Evolutionary conservation across 306 rosid genomes (phyloP), one percentile per base, ranked within the genome.

Genomic region (Gleditsia sinensis): DNA sequence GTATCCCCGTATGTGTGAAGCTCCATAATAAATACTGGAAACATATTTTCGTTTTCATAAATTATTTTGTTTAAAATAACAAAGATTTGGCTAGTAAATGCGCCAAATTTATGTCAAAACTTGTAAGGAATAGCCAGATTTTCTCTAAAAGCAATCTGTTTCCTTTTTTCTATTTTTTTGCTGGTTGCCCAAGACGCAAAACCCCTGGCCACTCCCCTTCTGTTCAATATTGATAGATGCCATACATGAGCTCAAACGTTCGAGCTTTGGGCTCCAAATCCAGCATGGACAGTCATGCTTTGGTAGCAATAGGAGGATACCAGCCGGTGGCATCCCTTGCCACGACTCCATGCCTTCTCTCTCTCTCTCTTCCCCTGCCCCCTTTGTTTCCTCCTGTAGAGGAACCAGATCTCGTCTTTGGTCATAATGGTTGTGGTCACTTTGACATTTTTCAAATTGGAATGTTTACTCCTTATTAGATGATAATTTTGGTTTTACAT

Each of bases 21-120:
- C 55, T 75, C 39, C 17, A 73, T 5, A 42, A 54, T 13, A 42
- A 54, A 67, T 56, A 40, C n/a, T 53, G 25, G 53, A 40, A 59
- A 16, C 36, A 20, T 27, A 50, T 39, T 73, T 33, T 64, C 48
- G 9, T 43, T 43, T 76, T 55, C 13, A 16, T 30, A 42, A 11
- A 8, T 67, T 67, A 51, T 51, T 61, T 50, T 61, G 69, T 32
- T 60, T 58, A 6, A 21, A 50, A 24, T n/a, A 78, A n/a, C 60
- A 56, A 25, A 65, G 37, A 55, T 36, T 4, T 24, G 20, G 30
- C 13, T 67, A 45, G 42, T 49, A 46, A 67, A 76, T 76, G 62
- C 9, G 24, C 58, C 68, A 28, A 56, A 48, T 50, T 10, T 25
- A 19, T 0, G 56, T 4, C 30, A 39, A 65, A 19, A 32, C 33